Evolutionary conservation across 495 filamentous ascomycete species (phyloP).

Genomic region (Endocarpon pusillum): DNA sequence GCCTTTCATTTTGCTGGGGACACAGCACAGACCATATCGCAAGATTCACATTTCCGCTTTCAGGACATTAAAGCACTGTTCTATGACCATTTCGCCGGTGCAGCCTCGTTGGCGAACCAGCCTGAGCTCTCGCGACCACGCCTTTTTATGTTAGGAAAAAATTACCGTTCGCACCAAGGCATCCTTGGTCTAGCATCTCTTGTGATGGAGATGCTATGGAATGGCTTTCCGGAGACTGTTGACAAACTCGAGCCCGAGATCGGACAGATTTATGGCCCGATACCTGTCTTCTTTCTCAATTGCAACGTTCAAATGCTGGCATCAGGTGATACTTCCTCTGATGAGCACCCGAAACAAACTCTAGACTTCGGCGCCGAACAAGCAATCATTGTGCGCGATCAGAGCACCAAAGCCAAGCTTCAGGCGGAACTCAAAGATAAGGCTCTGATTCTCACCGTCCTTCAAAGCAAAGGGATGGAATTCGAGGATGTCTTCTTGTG

Average conservation of each 20-base stretch:
- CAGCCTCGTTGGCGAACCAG: slow-evolving; percentile 6
- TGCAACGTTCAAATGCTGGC: slow-evolving; percentile 14
- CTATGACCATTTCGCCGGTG: slow-evolving; percentile 15
- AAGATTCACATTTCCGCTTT: slow-evolving; percentile 27
- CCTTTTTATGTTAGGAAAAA: slow-evolving; percentile 17
- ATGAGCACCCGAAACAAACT: slow-evolving; percentile 14
- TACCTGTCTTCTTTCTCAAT: slow-evolving; percentile 21
- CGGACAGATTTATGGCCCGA: slow-evolving; percentile 20
- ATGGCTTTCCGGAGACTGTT: slow-evolving; percentile 22
- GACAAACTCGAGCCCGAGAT: slow-evolving; percentile 25
- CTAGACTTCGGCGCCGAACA: slow-evolving; percentile 26
- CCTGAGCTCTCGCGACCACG: slow-evolving; percentile 11
- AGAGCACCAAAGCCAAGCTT: slow-evolving; percentile 14
- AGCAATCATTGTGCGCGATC: slow-evolving; percentile 26
- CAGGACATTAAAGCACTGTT: slow-evolving; percentile 23
- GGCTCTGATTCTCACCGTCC: slow-evolving; percentile 24
- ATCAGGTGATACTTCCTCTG: slow-evolving; percentile 11
- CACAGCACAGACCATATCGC: slow-evolving; percentile 28
- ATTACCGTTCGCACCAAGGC: slow-evolving; percentile 29
- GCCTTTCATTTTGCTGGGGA: slow-evolving; percentile 29
- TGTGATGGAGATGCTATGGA: slow-evolving; percentile 19
- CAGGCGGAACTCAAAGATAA: slow-evolving; percentile 14
- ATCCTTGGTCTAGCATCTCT: slow-evolving; percentile 24
- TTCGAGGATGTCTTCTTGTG: slow-evolving; percentile 26
- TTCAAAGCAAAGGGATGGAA: slow-evolving; percentile 31